Base-by-base conservation (phyloP, 2,329 filamentous ascomycete species). In the Alternaria tenuissima region DNA sequence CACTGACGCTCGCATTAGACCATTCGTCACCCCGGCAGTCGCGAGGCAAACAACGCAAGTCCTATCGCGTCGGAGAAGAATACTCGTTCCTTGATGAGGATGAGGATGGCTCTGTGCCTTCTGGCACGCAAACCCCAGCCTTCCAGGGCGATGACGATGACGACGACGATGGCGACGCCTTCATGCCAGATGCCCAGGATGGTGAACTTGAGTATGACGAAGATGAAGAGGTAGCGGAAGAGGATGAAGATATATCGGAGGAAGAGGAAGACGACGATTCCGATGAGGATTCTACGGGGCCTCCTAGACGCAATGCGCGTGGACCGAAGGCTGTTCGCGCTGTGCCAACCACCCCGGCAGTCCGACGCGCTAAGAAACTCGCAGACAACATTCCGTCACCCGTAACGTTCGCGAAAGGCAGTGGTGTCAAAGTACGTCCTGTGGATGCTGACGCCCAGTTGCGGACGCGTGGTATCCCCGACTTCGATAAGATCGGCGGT, bases 181-280 rank as follows among this genome's bases (percentile, higher is more conserved):
- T 75, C 41, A 66, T 69, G 59, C 70, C 68, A 3, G 68, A 68
- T 34, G 62, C 58, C 4, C 63, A 69, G 58, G 64, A 74, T 57
- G 67, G 71, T 18, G 73, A 70, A 28, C 63, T 57, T 11, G 69
- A 71, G 57, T 79, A 81, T 20, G 72, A 78, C 26, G 77, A 80
- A 54, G 73, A 79, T 43, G 72, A 72, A 9, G 67, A 65, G 14
- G 65, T 64, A 20, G 64, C 62, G 16, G 64, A 59, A 7, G 70
- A 61, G 2, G 66, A 62, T 5, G 67, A 67, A 16, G 68, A 68
- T 18, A 3, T 36, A 22, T 49, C 46, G 3, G 14, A 61, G 1
- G 66, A 62, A 12, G 68, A 67, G 16, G 66, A 68, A 1, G 62
- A 68, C 12, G 59, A 55, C 14, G 59, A 55, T n/a, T 64, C 61